Base-by-base conservation (phyloP, 148 eudicot species). In the Hydrangea macrophylla region DNA sequence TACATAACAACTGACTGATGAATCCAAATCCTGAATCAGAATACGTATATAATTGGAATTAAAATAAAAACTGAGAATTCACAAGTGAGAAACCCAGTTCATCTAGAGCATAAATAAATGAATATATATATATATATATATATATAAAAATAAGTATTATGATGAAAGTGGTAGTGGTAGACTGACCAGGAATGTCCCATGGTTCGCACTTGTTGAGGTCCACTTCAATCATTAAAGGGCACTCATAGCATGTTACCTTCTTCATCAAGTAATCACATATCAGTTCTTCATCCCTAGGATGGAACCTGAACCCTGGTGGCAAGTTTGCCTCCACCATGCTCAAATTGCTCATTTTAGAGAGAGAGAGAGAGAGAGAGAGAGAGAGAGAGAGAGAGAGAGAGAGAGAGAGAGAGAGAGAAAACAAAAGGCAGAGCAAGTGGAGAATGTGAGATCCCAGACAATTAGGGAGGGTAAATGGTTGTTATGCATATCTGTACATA, bases 201-300 rank as follows among this genome's bases (percentile, higher is more conserved):
- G 98, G 98, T 36, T 92, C 98, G 58, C 85, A 81, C 82, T 87
- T 87, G 82, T 89, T 89, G 48, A 92, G 98, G 76, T 92, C 98
- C 71, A 92, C 93, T 79, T 92, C 83, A 42, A 85, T 73, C 45
- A 90, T 56, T 22, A 85, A 76, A 70, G 90, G 44, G 66, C 79
- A 82, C 18, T 67, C 74, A 60, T 54, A 73, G 23, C 77, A 60
- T n/a, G 73, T 62, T 72, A 82, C 55, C 73, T 86, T 86, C 60
- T 81, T 85, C 72, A 92, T 68, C 81, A 92, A 76, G 71, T 92
- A 92, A 77, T 92, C 98, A 75, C 96, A 92, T 24, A 92, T 75
- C 27, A 92, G 83, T 39, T 92, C 98, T 61, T 92, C 98, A 53
- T 92, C 98, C 74, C 78, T 76, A 0, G 98, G 98, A 51, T 89